A percentile compares a stretch with the other conserved stretches of the same genome.
These are phyloP conservation scores for Cryptosporidium viatorum DNA, from an alignment of 169 alveolate species.

Conservation along the genomic window DNA sequence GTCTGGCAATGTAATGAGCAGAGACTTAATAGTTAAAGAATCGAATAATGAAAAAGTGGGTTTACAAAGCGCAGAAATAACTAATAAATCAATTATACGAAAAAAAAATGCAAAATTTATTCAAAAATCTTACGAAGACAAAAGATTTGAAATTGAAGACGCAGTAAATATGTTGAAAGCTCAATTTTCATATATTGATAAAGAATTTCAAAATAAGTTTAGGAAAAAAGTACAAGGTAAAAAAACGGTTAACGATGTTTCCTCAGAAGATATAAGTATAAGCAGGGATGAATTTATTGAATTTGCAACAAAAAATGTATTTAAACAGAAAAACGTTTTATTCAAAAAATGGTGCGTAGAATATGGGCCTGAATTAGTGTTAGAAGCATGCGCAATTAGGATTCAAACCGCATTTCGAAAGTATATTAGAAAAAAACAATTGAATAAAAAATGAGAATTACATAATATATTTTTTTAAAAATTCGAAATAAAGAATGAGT, in stretches of 20 bases:
- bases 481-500: background rate
- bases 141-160: conserved; percentile 1
- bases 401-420: conserved; percentile 59
- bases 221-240: background rate
- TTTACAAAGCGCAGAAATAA: background rate
- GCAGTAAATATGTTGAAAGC: conserved; percentile 13
- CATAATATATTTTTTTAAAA: background rate
- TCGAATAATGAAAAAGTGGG: background rate
- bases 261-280: background rate
- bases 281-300: conserved; percentile 22
- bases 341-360: conserved; percentile 65
- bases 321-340: background rate
- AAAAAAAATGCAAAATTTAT: background rate
- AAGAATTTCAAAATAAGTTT: conserved; percentile 23
- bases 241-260: background rate
- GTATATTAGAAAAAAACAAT: conserved; percentile 14
- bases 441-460: background rate
- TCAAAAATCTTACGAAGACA: background rate
- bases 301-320: conserved; percentile 48
- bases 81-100: background rate
- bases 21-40: background rate
- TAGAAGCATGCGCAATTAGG: conserved; percentile 72
- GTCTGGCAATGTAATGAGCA: background rate
- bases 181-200: conserved; percentile 28
- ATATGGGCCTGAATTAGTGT: conserved; percentile 62